A percentile compares a stretch with the other conserved stretches of the same genome.
Conservation (phyloP, 2,329 filamentous ascomycete genomes). For the Xylaria sp. region DNA sequence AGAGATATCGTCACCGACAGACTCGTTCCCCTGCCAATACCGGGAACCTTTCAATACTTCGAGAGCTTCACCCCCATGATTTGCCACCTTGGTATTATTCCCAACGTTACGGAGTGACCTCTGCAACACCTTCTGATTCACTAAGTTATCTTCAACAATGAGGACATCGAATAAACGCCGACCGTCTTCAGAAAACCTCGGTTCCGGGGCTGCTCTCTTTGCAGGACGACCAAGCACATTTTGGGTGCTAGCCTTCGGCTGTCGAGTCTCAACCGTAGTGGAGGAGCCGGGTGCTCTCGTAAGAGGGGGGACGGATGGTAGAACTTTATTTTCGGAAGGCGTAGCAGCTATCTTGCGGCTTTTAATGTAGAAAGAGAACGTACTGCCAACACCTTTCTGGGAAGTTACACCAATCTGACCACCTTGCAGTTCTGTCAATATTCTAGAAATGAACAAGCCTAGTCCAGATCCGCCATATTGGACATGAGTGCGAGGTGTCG, state of each 20-base stretch:
- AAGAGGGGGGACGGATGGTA: conserved; percentile 46
- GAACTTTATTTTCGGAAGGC: conserved; percentile 51
- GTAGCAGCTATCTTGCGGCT: conserved; percentile 65
- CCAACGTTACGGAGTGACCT: conserved; percentile 70
- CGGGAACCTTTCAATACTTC: conserved; percentile 65
- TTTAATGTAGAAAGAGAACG: conserved; percentile 81
- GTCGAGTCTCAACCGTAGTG: conserved; percentile 48
- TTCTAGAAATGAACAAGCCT: conserved; percentile 79
- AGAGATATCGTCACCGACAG: conserved; percentile 64
- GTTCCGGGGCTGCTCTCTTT: conserved; percentile 36
- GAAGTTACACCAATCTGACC: conserved; percentile 80
- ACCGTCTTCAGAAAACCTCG: conserved; percentile 46
- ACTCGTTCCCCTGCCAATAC: conserved; percentile 63
- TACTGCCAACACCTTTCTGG: conserved; percentile 73
- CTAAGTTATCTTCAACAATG: conserved; percentile 74
- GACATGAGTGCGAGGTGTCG: conserved; percentile 74
- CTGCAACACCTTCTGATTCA: conserved; percentile 72
- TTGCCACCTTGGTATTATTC: conserved; percentile 70
- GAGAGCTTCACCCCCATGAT: conserved; percentile 71
- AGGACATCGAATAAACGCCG: conserved; percentile 63
- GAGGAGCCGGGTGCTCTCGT: conserved; percentile 49
- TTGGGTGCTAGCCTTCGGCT: conserved; percentile 38
- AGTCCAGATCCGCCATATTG: conserved; percentile 77
- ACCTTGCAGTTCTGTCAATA: conserved; percentile 79
- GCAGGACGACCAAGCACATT: conserved; percentile 31